A percentile compares a stretch with the other conserved stretches of the same genome.
These are phyloP conservation scores for Talaromyces sp. DNA, from an alignment of 2,329 filamentous ascomycete species.

Conservation along the genomic window DNA sequence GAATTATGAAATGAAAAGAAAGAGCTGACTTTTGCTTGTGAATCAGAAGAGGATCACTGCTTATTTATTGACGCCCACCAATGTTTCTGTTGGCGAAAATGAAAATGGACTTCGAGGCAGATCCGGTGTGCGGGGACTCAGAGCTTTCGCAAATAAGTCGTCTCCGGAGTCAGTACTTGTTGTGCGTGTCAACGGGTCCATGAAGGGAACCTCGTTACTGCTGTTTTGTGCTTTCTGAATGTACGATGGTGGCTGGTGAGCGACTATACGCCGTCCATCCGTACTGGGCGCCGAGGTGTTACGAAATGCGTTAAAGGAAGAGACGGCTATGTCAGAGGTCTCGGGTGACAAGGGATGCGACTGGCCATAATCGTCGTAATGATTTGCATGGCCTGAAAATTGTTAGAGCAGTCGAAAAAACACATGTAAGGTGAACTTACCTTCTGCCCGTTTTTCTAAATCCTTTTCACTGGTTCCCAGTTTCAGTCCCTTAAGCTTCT, in stretches of 20 bases:
- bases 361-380: slow-evolving; percentile 14
- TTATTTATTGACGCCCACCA: slow-evolving; percentile 8
- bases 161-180: slow-evolving; percentile 57
- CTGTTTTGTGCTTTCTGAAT: slow-evolving; percentile 34
- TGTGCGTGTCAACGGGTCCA: slow-evolving; percentile 27
- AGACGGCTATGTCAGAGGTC: slow-evolving; percentile 57
- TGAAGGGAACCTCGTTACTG: slow-evolving; percentile 24
- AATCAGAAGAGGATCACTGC: not conserved
- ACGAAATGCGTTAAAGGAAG: slow-evolving; percentile 55
- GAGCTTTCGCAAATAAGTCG: slow-evolving; percentile 78
- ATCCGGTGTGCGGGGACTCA: slow-evolving; percentile 80
- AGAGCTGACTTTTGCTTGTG: not conserved
- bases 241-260: slow-evolving; percentile 31
- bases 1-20: not conserved
- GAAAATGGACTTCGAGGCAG: slow-evolving; percentile 79
- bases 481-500: slow-evolving; percentile 74
- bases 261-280: slow-evolving; percentile 22
- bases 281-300: slow-evolving; percentile 15
- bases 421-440: slow-evolving; percentile 34
- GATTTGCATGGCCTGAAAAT: not conserved
- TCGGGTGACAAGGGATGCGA: slow-evolving; percentile 55
- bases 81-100: slow-evolving; percentile 43
- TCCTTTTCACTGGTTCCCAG: slow-evolving; percentile 67
- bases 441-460: slow-evolving; percentile 48
- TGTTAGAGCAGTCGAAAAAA: not conserved